Evolutionary conservation across 2,329 filamentous ascomycete genomes (phyloP), one percentile per base, ranked within the genome.

Genomic region (Alternaria sp.): DNA sequence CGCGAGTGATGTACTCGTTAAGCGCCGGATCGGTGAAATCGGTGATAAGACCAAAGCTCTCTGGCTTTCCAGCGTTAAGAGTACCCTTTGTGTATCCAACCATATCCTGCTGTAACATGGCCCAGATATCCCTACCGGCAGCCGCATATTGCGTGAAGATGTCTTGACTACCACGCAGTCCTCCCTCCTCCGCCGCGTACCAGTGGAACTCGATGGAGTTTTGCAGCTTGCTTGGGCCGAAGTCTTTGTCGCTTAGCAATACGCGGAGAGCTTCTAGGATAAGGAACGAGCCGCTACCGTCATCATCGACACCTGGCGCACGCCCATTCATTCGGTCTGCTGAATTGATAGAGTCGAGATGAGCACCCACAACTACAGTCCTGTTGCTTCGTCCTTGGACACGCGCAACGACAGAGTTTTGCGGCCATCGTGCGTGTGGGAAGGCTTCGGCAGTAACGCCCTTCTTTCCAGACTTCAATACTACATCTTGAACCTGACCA

Each of bases 61-160:
- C 94, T 6, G 87, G 85, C 78, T 91, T 84, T 47, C 52, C 52
- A 11, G 52, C 52, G 11, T 54, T 9, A 22, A 54, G 4, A 30
- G 51, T 54, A 5, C 14, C 51, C 76, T 93, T 87, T 2, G 92
- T 86, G 75, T 90, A 97, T 7, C 94, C 94, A 1, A 72, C 73
- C 94, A 97, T 97, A 79, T 98, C 94, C 80, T 98, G 94, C 82
- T 97, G 94, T 57, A 98, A 86, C 94, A 98, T 97, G 24, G 94
- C 94, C 82, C 94, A 95, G 77, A 97, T 86, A 64, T 93, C 88
- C 32, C 89, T 86, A 12, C 86, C 85, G n/a, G 86, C 79, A 74
- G 88, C 87, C 78, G 91, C 89, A 74, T 97, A 97, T 11, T 86
- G 80, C 39, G 86, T 84, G 82, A 97, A 97, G 76, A 98, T 90